Evolutionary conservation across 768 basidiomycete species (phyloP).

Genomic region (Tricholoma matsutake): DNA sequence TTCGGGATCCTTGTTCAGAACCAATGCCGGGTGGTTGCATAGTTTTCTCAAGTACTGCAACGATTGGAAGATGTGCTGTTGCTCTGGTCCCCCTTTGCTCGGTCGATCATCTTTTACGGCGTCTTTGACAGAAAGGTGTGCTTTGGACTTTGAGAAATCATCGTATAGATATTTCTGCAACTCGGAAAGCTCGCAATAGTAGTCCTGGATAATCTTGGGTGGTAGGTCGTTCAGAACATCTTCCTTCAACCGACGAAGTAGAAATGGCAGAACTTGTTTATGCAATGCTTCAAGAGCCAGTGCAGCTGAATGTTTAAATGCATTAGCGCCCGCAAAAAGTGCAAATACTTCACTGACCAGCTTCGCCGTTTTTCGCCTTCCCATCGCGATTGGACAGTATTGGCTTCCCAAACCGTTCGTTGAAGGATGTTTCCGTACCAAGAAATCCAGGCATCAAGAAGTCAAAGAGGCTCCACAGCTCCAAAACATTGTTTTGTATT

Average conservation of each 20-base stretch:
- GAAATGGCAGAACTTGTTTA: constrained; percentile 98
- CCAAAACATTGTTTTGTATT: constrained; percentile 98
- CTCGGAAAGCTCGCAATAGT: constrained; percentile 96
- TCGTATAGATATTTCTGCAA: constrained; percentile 94
- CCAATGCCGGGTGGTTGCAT: constrained; percentile 94
- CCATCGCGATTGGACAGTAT: constrained; percentile 94
- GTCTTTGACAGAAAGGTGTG: constrained; percentile 59
- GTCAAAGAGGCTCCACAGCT: constrained; percentile 98
- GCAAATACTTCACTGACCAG: constrained; percentile 53
- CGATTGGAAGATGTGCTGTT: constrained; percentile 95
- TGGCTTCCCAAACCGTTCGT: constrained; percentile 93
- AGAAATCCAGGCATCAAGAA: constrained; percentile 99
- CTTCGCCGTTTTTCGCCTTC: constrained; percentile 92
- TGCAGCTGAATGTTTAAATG: constrained; percentile 55
- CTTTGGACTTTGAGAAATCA: constrained; percentile 83
- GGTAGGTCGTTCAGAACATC: constrained; percentile 94
- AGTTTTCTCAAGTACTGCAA: constrained; percentile 95
- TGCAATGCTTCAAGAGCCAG: constrained; percentile 93
- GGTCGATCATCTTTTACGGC: constrained; percentile 49
- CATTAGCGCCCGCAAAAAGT: background rate
- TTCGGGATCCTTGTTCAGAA: constrained; percentile 71
- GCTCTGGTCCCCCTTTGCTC: constrained; percentile 41
- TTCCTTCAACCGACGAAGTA: constrained; percentile 94
- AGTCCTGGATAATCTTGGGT: constrained; percentile 99
- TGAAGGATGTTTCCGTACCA: constrained; percentile 93